A percentile compares a stretch with the other conserved stretches of the same genome.
These are phyloP conservation scores for Trametes maxima DNA, from an alignment of 768 basidiomycete genomes.

Conservation along the genomic window DNA sequence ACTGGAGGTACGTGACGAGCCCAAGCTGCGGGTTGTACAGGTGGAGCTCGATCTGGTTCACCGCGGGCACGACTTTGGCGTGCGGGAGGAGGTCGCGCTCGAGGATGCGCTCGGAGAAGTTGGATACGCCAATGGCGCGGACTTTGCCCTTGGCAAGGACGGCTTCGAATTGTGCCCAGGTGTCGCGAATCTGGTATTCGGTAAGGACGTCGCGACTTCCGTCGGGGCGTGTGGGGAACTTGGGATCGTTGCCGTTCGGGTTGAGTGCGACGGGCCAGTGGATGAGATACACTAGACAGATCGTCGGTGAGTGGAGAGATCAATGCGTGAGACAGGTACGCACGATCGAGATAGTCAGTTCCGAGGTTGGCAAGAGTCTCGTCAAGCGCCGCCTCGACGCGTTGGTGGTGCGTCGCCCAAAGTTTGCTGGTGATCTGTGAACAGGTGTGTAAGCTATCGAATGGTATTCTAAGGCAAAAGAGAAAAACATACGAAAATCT, in stretches of 20 bases:
- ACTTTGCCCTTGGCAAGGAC: slow-evolving; percentile 71
- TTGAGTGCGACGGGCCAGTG: slow-evolving; percentile 85
- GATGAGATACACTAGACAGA: slow-evolving; percentile 54
- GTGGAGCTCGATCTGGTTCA: slow-evolving; percentile 77
- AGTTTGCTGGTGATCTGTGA: slow-evolving; percentile 70
- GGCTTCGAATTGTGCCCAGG: slow-evolving; percentile 86
- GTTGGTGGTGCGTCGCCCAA: slow-evolving; percentile 67
- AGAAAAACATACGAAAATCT: slow-evolving; percentile 57
- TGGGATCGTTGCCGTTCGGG: slow-evolving; percentile 63
- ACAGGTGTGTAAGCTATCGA: background rate
- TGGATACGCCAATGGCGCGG: slow-evolving; percentile 70
- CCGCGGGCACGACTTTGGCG: slow-evolving; percentile 69
- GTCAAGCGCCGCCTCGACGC: slow-evolving; percentile 75
- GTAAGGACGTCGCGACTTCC: slow-evolving; percentile 69
- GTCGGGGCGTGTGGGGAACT: slow-evolving; percentile 60
- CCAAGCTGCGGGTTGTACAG: slow-evolving; percentile 76
- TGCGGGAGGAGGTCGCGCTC: slow-evolving; percentile 70
- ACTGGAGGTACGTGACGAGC: slow-evolving; percentile 60
- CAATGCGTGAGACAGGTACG: slow-evolving; percentile 29
- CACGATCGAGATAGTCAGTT: slow-evolving; percentile 83
- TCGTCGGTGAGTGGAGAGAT: slow-evolving; percentile 18
- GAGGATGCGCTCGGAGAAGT: slow-evolving; percentile 69
- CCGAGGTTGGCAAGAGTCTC: slow-evolving; percentile 77
- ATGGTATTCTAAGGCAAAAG: background rate
- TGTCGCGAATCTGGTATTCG: slow-evolving; percentile 66